These are phyloP conservation scores for Gnaphalium uliginosum DNA, from an alignment of 129 eudicot species.

Conservation along the genomic window DNA sequence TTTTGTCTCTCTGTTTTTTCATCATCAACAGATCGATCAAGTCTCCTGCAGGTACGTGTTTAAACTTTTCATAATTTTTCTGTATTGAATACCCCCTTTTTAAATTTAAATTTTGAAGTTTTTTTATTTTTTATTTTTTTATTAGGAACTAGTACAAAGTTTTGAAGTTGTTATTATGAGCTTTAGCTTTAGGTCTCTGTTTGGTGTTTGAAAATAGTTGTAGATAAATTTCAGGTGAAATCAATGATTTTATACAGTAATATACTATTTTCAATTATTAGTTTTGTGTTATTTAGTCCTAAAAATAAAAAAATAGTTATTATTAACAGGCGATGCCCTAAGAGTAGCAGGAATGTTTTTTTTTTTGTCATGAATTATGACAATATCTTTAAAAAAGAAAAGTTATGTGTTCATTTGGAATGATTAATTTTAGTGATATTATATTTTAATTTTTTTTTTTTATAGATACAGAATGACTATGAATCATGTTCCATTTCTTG, in stretches of 20 bases:
- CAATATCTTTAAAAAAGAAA: no score
- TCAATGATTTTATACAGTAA: neutral
- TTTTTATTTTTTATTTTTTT: neutral
- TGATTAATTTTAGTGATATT: neutral
- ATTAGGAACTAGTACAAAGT: neutral
- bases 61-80: neutral
- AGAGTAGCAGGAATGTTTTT: neutral
- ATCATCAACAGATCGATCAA: slow-evolving; percentile 2
- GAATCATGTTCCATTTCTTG: slow-evolving; percentile 23
- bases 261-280: neutral
- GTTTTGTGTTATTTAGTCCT: neutral
- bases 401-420: neutral
- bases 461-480: slow-evolving; percentile 7
- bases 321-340: neutral
- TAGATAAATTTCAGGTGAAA: neutral
- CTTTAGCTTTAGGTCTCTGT: neutral
- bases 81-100: neutral
- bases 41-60: slow-evolving; percentile 10
- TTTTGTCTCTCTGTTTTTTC: slow-evolving; percentile 13
- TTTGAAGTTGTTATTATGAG: neutral
- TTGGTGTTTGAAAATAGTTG: neutral
- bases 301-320: no score
- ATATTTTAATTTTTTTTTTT: neutral
- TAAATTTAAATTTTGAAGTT: neutral
- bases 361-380: neutral